phyloP scores from a whole-genome alignment of 768 basidiomycete species.

The Tricholoma saponaceum region DNA sequence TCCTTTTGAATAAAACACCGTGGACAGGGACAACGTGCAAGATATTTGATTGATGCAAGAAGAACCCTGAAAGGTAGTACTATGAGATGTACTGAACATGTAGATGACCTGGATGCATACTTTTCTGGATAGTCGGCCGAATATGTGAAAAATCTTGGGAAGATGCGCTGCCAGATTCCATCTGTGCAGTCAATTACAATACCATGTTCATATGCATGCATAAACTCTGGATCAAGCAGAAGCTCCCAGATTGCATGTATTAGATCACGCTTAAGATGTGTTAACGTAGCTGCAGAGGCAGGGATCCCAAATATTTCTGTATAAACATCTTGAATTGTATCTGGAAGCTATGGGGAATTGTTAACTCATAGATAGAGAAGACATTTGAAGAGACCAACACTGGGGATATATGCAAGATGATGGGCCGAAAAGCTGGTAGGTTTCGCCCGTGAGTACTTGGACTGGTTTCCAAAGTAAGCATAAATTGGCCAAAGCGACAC shows the following conservation, averaged over 20 bases:
- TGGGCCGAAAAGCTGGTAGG: constrained; percentile 27
- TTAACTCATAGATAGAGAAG: neutral
- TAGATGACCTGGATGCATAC: neutral
- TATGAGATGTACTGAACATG: neutral
- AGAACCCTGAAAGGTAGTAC: neutral
- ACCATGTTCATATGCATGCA: constrained; percentile 8
- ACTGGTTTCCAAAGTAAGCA: constrained; percentile 31
- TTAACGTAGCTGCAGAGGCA: constrained; percentile 17
- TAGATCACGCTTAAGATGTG: neutral
- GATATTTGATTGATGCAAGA: constrained; percentile 5
- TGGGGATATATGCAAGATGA: constrained; percentile 36
- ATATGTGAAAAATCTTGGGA: constrained; percentile 2
- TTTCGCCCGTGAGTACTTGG: constrained; percentile 29
- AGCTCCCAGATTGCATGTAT: constrained; percentile 10
- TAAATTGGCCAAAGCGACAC: constrained; percentile 38
- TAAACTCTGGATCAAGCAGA: constrained; percentile 9
- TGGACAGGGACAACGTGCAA: neutral
- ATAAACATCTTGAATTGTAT: constrained; percentile 17
- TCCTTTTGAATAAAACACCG: neutral
- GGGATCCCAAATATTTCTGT: neutral
- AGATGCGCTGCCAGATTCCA: neutral
- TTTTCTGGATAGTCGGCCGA: constrained; percentile 9
- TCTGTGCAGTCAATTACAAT: neutral
- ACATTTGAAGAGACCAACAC: constrained; percentile 16
- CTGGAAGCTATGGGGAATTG: constrained; percentile 11